Conservation (phyloP, 352 stramenopile genomes). For the Pythium volutum region DNA sequence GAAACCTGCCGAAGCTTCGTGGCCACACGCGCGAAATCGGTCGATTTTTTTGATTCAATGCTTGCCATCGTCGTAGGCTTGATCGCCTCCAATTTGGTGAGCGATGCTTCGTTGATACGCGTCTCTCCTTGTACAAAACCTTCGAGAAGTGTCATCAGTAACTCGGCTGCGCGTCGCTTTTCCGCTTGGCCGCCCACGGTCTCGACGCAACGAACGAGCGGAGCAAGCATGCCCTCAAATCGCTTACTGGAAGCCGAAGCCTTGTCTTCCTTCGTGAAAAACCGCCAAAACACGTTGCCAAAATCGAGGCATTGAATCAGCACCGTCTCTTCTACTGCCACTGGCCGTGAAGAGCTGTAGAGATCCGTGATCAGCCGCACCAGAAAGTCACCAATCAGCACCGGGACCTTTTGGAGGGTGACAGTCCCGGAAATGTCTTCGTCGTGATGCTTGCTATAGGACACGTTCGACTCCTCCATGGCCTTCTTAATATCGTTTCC, state of each 20-base stretch:
- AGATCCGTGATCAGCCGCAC: conserved; percentile 46
- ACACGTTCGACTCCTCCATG: conserved; percentile 9
- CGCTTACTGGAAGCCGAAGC: conserved; percentile 47
- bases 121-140: conserved; percentile 49
- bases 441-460: conserved; percentile 24
- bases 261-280: conserved; percentile 55
- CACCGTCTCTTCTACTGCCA: conserved; percentile 39
- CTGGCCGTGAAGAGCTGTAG: conserved; percentile 31
- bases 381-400: conserved; percentile 72
- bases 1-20: conserved; percentile 67
- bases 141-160: conserved; percentile 65
- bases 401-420: conserved; percentile 63
- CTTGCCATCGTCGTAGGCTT: conserved; percentile 34
- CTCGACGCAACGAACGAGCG: conserved; percentile 59
- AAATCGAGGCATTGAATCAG: conserved; percentile 72
- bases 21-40: conserved; percentile 58
- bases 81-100: conserved; percentile 50
- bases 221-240: conserved; percentile 43
- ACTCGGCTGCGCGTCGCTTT: conserved; percentile 57
- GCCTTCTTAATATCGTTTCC: conserved; percentile 30
- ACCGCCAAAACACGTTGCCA: conserved; percentile 68
- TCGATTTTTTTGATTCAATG: conserved; percentile 66
- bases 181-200: conserved; percentile 38
- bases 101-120: conserved; percentile 43
- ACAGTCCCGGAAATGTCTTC: conserved; percentile 26